A percentile compares a stretch with the other conserved stretches of the same genome.
phyloP scores from a whole-genome alignment of 257 asterid species.

The Scutellaria baicalensis region DNA sequence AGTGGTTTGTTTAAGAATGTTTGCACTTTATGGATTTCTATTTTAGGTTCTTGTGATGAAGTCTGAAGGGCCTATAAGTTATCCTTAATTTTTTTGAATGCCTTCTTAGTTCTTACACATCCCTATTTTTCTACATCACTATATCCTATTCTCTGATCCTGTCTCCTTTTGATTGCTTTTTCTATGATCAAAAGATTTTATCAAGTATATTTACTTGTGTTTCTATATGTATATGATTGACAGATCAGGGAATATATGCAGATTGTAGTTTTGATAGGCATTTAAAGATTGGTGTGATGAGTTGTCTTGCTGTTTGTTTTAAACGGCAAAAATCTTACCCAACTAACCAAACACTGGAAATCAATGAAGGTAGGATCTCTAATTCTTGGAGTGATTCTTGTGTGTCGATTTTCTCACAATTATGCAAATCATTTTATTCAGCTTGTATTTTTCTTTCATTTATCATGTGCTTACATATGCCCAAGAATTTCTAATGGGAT shows the following conservation, averaged over 20 bases:
- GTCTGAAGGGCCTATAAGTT: neutral
- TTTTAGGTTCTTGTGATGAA: neutral
- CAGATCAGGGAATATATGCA: constrained; percentile 3
- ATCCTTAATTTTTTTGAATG: neutral
- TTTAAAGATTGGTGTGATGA: constrained; percentile 31
- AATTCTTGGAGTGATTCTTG: neutral
- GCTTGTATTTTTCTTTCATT: neutral
- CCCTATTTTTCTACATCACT: neutral
- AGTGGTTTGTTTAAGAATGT: neutral
- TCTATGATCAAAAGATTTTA: neutral
- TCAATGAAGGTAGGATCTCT: constrained; percentile 49
- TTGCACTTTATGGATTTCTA: neutral
- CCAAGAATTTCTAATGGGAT: constrained; percentile 9
- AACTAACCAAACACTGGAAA: constrained; percentile 15
- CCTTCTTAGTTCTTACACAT: neutral
- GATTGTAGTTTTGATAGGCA: constrained; percentile 10
- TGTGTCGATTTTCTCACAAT: neutral
- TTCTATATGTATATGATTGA: neutral
- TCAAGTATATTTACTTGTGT: neutral
- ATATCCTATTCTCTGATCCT: neutral
- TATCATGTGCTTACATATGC: neutral
- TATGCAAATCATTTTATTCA: neutral
- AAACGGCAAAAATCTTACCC: constrained; percentile 23
- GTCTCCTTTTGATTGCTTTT: neutral
- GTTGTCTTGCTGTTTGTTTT: constrained; percentile 42